A percentile compares a stretch with the other conserved stretches of the same genome.
phyloP scores from a whole-genome alignment of 805 yeast species.

The Pichia heedii region DNA sequence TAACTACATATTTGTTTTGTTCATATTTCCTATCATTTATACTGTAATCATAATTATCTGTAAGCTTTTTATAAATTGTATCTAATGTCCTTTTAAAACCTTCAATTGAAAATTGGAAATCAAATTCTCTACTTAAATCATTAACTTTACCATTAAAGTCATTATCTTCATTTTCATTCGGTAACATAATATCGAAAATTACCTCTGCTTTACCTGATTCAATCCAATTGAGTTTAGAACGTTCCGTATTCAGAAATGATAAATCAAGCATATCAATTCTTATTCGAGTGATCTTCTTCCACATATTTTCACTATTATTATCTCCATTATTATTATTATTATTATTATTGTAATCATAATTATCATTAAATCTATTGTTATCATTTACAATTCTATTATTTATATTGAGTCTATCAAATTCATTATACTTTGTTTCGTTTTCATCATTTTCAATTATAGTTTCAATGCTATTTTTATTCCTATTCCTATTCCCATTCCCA shows the following conservation, averaged over 20 bases:
- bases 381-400: not conserved
- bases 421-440: too few species aligned
- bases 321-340: conserved; percentile 23
- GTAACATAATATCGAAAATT: conserved; percentile 64
- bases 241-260: conserved; percentile 18
- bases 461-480: conserved; percentile 14
- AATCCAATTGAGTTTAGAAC: conserved; percentile 59
- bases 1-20: conserved; percentile 46
- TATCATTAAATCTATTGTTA: not conserved
- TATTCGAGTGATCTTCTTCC: conserved; percentile 43
- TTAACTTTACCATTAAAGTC: conserved; percentile 20
- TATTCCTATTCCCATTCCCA: too few species aligned
- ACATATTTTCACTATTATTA: conserved; percentile 21
- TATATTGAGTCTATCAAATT: too few species aligned
- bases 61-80: conserved; percentile 6
- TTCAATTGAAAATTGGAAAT: conserved; percentile 6
- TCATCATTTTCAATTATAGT: conserved; percentile 23
- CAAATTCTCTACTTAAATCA: conserved; percentile 7
- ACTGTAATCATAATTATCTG: not conserved
- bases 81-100: conserved; percentile 5
- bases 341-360: conserved; percentile 25
- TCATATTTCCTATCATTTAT: conserved; percentile 1
- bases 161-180: conserved; percentile 26
- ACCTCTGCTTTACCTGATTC: conserved; percentile 62
- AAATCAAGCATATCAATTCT: conserved; percentile 32